These are phyloP conservation scores for Pharus latifolius DNA, from an alignment of 176 grass and related monocot species.

Conservation along the genomic window DNA sequence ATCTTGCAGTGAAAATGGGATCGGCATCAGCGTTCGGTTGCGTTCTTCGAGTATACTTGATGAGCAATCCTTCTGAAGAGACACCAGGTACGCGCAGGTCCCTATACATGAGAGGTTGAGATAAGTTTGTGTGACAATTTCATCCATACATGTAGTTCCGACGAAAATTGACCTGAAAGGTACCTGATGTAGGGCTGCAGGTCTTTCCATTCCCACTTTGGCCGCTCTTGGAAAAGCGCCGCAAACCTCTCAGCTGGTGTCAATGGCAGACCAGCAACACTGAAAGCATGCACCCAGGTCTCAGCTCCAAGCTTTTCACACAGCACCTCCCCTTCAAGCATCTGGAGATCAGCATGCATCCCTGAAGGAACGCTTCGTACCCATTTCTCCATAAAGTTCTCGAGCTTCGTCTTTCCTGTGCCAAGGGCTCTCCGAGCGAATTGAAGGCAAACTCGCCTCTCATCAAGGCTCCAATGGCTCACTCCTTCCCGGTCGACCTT, in stretches of 20 bases:
- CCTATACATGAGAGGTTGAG: constrained; percentile 14
- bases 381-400: constrained; percentile 72
- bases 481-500: constrained; percentile 28
- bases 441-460: constrained; percentile 54
- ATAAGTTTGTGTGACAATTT: not conserved
- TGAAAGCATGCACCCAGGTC: constrained; percentile 78
- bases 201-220: constrained; percentile 89
- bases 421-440: constrained; percentile 45
- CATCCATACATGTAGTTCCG: not conserved
- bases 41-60: constrained; percentile 79
- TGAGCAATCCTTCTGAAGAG: constrained; percentile 91
- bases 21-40: constrained; percentile 65
- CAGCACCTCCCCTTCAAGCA: constrained; percentile 85
- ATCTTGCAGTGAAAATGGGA: constrained; percentile 84
- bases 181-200: constrained; percentile 90
- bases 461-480: constrained; percentile 57
- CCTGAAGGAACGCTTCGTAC: constrained; percentile 53
- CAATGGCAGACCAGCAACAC: constrained; percentile 51
- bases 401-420: constrained; percentile 69
- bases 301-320: constrained; percentile 72
- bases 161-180: not conserved
- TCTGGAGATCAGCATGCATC: constrained; percentile 53
- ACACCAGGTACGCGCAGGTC: constrained; percentile 54
- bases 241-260: constrained; percentile 63
- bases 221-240: constrained; percentile 48